Conservation (phyloP, 2,329 filamentous ascomycete genomes). For the Stagonosporopsis rhizophila region DNA sequence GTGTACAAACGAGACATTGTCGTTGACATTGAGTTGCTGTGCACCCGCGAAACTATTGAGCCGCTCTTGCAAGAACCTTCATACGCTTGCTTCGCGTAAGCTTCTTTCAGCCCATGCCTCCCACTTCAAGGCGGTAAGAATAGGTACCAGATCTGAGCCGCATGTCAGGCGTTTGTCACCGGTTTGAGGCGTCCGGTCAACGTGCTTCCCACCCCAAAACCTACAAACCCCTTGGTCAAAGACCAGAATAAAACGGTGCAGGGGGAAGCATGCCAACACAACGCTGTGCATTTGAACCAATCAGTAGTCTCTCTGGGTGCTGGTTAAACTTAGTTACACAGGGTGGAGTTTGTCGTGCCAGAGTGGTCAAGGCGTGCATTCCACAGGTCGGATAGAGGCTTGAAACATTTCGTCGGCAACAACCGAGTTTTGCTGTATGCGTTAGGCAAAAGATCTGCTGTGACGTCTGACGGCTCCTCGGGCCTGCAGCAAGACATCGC, state of each 20-base stretch:
- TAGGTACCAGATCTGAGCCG: constrained; percentile 10
- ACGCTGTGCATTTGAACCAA: constrained; percentile 6
- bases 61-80: neutral
- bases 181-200: constrained; percentile 22
- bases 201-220: constrained; percentile 24
- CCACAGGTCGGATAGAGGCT: constrained; percentile 23
- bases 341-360: constrained; percentile 25
- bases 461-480: constrained; percentile 24
- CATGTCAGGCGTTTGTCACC: constrained; percentile 21
- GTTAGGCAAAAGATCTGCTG: constrained; percentile 21
- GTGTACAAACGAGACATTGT: neutral
- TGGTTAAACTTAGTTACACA: constrained; percentile 35
- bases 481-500: constrained; percentile 15
- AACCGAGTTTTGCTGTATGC: constrained; percentile 44
- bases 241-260: constrained; percentile 16
- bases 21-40: neutral
- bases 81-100: constrained; percentile 1
- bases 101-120: neutral
- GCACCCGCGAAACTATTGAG: neutral
- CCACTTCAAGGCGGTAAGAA: neutral
- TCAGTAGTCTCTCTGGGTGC: constrained; percentile 15
- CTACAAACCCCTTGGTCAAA: constrained; percentile 27
- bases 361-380: constrained; percentile 38
- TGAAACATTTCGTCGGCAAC: constrained; percentile 42
- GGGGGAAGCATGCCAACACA: constrained; percentile 2